These are phyloP conservation scores for Quercus suber DNA, from an alignment of 306 rosid genomes.

Conservation along the genomic window DNA sequence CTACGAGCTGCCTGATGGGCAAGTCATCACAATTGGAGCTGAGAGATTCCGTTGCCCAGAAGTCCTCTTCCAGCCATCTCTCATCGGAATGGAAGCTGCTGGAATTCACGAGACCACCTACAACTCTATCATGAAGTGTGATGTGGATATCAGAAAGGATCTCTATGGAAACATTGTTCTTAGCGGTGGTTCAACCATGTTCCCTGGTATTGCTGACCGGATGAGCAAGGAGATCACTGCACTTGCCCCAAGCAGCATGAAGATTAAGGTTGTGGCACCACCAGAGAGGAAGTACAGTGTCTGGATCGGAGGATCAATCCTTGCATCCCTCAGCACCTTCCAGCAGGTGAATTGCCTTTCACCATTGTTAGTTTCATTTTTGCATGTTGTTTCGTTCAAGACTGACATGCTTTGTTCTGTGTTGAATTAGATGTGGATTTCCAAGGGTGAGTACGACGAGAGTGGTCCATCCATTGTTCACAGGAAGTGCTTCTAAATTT, in stretches of 20 bases:
- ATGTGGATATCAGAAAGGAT: slow-evolving; percentile 95
- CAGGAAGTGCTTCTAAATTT: slow-evolving; percentile 90
- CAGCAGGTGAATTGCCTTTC: slow-evolving; percentile 64
- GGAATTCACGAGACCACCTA: slow-evolving; percentile 97
- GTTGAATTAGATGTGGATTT: slow-evolving; percentile 83
- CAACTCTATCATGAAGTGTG: slow-evolving; percentile 98
- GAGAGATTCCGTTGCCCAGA: slow-evolving; percentile 97
- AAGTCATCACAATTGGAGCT: slow-evolving; percentile 94
- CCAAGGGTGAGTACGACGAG: slow-evolving; percentile 94
- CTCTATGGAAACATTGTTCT: slow-evolving; percentile 93
- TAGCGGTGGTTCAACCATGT: slow-evolving; percentile 98
- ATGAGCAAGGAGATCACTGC: slow-evolving; percentile 99
- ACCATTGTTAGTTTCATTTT: not conserved
- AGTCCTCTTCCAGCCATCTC: slow-evolving; percentile 97
- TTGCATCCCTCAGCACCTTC: slow-evolving; percentile 99
- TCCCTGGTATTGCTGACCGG: slow-evolving; percentile 96
- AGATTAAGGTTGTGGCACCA: slow-evolving; percentile 97
- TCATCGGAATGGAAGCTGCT: slow-evolving; percentile 99
- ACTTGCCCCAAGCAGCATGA: slow-evolving; percentile 99
- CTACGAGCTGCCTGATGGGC: slow-evolving; percentile 94
- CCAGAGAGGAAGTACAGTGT: slow-evolving; percentile 98
- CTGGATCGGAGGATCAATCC: slow-evolving; percentile 99
- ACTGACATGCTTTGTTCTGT: slow-evolving; percentile 9
- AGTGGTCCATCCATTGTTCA: slow-evolving; percentile 97
- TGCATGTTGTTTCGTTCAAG: not conserved